These are phyloP conservation scores for Pichia occidentalis DNA, from an alignment of 805 yeast species.

Conservation along the genomic window DNA sequence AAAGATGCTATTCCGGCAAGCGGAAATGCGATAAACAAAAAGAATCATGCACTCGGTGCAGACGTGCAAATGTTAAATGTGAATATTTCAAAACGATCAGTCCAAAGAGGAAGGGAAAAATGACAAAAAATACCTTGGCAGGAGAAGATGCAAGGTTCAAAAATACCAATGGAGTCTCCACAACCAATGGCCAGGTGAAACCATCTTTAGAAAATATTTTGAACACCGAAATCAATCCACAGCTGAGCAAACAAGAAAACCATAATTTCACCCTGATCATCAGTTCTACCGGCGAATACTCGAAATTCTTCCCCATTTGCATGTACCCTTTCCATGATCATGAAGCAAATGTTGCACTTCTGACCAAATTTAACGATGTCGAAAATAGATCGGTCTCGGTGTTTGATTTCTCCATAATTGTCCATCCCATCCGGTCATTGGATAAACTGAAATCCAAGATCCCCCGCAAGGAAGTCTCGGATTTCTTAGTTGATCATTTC, in stretches of 20 bases:
- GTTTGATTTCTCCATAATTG: constrained; percentile 17
- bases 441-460: constrained; percentile 10
- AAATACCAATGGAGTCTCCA: neutral
- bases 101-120: neutral
- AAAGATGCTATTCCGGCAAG: constrained; percentile 17
- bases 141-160: constrained; percentile 1
- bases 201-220: constrained; percentile 4
- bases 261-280: constrained; percentile 19
- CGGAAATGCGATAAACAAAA: constrained; percentile 19
- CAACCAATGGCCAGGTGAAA: neutral
- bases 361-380: constrained; percentile 9
- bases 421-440: constrained; percentile 12
- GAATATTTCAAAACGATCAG: constrained; percentile 15
- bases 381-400: constrained; percentile 12
- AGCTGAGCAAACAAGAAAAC: constrained; percentile 13
- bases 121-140: neutral
- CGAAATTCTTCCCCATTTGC: constrained; percentile 19
- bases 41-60: constrained; percentile 16
- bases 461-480: constrained; percentile 13
- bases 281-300: constrained; percentile 21
- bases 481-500: constrained; percentile 17
- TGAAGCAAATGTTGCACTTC: constrained; percentile 17
- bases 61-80: constrained; percentile 12
- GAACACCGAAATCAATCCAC: constrained; percentile 16
- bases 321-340: constrained; percentile 20